Evolutionary conservation across 2,329 filamentous ascomycete species (phyloP).

Genomic region (Teratosphaeria zuluensis): DNA sequence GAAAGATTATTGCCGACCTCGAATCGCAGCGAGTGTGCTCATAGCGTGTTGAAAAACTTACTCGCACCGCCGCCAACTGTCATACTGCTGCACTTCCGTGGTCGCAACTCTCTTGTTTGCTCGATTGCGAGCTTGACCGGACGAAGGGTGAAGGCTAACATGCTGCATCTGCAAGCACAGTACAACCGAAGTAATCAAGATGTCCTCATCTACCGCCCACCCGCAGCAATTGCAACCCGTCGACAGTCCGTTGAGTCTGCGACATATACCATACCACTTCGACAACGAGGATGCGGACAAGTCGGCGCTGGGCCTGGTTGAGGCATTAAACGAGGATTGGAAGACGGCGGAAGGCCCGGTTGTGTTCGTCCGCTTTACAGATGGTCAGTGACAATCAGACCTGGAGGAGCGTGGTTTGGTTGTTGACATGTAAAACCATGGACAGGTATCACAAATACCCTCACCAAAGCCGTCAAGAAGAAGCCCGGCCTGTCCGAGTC

Average conservation of each 20-base stretch:
- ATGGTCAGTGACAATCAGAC: constrained; percentile 37
- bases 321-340: constrained; percentile 78
- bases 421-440: not conserved
- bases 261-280: constrained; percentile 66
- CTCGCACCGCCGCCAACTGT: not conserved
- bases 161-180: constrained; percentile 6
- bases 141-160: constrained; percentile 2
- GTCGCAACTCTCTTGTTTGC: not conserved
- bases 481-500: constrained; percentile 61
- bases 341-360: constrained; percentile 60
- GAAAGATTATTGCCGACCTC: not conserved
- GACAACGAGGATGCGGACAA: constrained; percentile 64
- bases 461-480: constrained; percentile 67
- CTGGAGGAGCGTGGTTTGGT: not conserved
- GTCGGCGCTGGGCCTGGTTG: constrained; percentile 70
- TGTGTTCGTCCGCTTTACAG: constrained; percentile 84
- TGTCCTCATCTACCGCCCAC: constrained; percentile 15
- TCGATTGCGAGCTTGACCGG: not conserved
- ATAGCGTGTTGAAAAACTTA: not conserved
- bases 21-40: not conserved
- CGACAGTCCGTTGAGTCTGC: constrained; percentile 25
- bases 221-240: constrained; percentile 7
- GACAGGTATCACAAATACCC: constrained; percentile 78
- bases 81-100: not conserved
- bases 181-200: constrained; percentile 12